Conservation (phyloP, 2,329 filamentous ascomycete genomes). For the Xylariomycetidae sp. region DNA sequence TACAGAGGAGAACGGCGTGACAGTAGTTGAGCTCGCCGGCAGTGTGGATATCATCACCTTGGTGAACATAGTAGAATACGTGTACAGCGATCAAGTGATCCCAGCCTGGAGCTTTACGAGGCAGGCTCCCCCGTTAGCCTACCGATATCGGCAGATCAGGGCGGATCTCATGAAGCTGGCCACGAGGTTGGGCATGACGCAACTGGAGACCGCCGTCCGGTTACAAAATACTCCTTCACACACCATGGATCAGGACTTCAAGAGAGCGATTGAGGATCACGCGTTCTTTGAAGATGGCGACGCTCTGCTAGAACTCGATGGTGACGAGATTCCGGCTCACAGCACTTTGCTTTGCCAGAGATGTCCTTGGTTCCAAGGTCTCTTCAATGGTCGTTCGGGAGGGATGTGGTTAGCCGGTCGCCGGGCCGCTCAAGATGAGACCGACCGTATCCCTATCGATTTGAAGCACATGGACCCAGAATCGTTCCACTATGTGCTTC, state of each 20-base stretch:
- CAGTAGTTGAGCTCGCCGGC: conserved; percentile 60
- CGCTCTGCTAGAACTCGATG: conserved; percentile 72
- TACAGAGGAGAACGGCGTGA: conserved; percentile 44
- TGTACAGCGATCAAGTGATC: conserved; percentile 75
- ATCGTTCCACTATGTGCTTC: conserved; percentile 74
- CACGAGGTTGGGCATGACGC: conserved; percentile 62
- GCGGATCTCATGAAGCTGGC: conserved; percentile 85
- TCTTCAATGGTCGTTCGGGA: conserved; percentile 83
- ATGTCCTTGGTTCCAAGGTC: conserved; percentile 86
- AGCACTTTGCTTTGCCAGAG: conserved; percentile 74
- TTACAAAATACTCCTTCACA: conserved; percentile 63
- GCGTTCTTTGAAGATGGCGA: conserved; percentile 77
- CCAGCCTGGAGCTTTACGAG: conserved; percentile 83
- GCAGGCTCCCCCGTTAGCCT: conserved; percentile 59
- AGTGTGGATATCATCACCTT: conserved; percentile 72
- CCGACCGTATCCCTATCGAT: conserved; percentile 64
- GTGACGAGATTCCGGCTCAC: conserved; percentile 68
- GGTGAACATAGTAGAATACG: conserved; percentile 72
- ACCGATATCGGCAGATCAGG: conserved; percentile 74
- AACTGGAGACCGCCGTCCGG: conserved; percentile 72
- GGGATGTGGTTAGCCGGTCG: conserved; percentile 79
- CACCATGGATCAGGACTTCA: conserved; percentile 66
- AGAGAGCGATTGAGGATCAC: conserved; percentile 61
- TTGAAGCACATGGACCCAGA: conserved; percentile 71
- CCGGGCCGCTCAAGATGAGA: conserved; percentile 41